Base-by-base conservation (phyloP, 176 grass and related monocot species). In the Dendrocalamus sinicus region DNA sequence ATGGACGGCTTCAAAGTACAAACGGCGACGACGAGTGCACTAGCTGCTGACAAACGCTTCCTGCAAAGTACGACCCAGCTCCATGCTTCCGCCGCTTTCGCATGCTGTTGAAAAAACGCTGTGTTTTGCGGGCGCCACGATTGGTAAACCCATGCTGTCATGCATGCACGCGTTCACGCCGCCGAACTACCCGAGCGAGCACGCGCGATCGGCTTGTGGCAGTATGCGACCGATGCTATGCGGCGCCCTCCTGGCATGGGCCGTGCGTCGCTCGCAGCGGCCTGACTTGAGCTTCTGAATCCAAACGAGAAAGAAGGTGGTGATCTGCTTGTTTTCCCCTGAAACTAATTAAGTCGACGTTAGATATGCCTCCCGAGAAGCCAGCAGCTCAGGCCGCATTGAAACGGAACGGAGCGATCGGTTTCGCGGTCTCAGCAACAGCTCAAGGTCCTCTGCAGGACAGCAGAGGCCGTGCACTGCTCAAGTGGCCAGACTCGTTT, bases 11-110 rank as follows among this genome's bases (percentile, higher is more conserved):
- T 81, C 68, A 73, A 64, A 20, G 46, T 12, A 54, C 8, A 43
- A 35, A 55, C 22, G 26, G 26, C 75, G 28, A 58, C 23, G 83
- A 45, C 60, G 26, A 14, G 54, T 2, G 19, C 32, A 3, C 23
- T 44, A 7, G 48, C 37, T 24, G 48, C 24, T 11, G 40, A 78
- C 64, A 8, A 53, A 13, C 60, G 20, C 20, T 26, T 55, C 28
- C 46, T 12, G 72, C 72, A 66, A 83, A 60, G 10, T 73, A 19
- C 54, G 81, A 72, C 81, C 82, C 59, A 66, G 52, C 71, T 15
- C 83, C 12, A 5, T 74, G 41, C 24, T 51, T 8, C 55, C 57
- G 57, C 65, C 28, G 11, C 19, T 39, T 23, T 83, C 41, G 59
- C 76, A 0, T 28, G 59, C 13, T 5, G 78, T 22, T 9, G 45